Evolutionary conservation across 2,329 filamentous ascomycete species (phyloP).

Genomic region (Byssothecium circinans): DNA sequence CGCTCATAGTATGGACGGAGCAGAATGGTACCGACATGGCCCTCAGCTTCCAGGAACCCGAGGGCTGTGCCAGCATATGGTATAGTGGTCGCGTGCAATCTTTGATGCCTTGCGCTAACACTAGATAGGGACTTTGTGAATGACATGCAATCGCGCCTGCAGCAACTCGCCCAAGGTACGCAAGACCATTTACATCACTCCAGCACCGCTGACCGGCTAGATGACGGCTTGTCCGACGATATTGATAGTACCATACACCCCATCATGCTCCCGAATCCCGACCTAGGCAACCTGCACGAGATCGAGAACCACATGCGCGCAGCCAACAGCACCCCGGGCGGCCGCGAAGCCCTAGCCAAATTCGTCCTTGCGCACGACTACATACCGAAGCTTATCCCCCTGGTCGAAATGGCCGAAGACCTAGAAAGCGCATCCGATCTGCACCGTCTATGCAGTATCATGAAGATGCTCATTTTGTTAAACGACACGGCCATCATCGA

Average conservation of each 20-base stretch:
- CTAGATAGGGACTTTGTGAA: conserved; percentile 83
- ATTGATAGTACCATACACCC: conserved; percentile 68
- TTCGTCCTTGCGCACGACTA: conserved; percentile 85
- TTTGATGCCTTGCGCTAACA: conserved; percentile 17
- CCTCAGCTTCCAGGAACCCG: conserved; percentile 94
- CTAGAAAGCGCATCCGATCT: conserved; percentile 84
- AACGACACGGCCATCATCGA: conserved; percentile 97
- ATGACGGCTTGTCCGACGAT: conserved; percentile 89
- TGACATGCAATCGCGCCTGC: conserved; percentile 76
- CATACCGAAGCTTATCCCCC: conserved; percentile 79
- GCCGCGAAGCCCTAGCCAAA: conserved; percentile 84
- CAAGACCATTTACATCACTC: neutral
- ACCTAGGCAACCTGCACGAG: conserved; percentile 79
- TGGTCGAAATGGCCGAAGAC: conserved; percentile 88
- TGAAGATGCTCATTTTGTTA: conserved; percentile 92
- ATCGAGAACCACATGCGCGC: conserved; percentile 83
- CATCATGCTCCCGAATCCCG: conserved; percentile 75
- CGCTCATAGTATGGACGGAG: conserved; percentile 97
- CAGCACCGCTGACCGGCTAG: conserved; percentile 45
- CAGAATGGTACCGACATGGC: conserved; percentile 92
- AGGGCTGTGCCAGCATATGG: conserved; percentile 93
- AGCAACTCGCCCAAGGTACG: conserved; percentile 65
- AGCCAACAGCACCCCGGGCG: conserved; percentile 71
- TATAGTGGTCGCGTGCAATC: conserved; percentile 47
- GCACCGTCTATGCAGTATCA: conserved; percentile 92